Evolutionary conservation across 2,329 filamentous ascomycete genomes (phyloP), one percentile per base, ranked within the genome.

Genomic region (Aspergillus udagawae): DNA sequence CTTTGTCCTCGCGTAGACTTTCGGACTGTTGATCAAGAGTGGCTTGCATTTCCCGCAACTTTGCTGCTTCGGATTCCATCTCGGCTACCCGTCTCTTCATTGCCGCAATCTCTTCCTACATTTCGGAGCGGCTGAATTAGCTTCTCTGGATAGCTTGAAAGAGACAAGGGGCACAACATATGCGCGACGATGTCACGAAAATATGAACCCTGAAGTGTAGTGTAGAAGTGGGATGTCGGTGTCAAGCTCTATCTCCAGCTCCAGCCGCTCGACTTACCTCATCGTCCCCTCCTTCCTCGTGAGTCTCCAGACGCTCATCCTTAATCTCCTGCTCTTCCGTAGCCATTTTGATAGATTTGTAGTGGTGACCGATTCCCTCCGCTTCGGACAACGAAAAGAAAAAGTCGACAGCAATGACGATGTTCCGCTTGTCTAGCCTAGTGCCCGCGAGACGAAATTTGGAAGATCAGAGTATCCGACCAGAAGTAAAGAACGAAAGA

Each of bases 51-150:
- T 93, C 90, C 64, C 90, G 85, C 54, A 94, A 83, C 76, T 92
- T 92, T 58, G 88, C 88, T 4, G 90, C 90, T 79, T 94, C 90
- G 69, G 91, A 89, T 78, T 94, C 90, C 90, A 94, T 94, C 79
- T 94, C 90, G 62, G 89, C 90, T 61, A 94, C 90, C 65, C 90
- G 84, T 68, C 84, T 84, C 82, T 93, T 94, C 90, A 94, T 94
- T 57, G 88, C 90, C 60, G 86, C 86, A 69, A 94, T 93, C 76
- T 94, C 90, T 82, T 93, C 82, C 83, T 85, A 58, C 52, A 53
- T 47, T 47, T 27, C 2, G 44, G 21, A 17, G 12, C 12, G 21
- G 12, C 14, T 17, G 12, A 3, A 23, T 21, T 47, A 21, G 23
- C 10, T 23, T 14, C 44, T 23, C 12, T 12, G 12, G 21, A n/a